These are phyloP conservation scores for Leishmania turanica DNA, from an alignment of 208 protist species.

Conservation along the genomic window DNA sequence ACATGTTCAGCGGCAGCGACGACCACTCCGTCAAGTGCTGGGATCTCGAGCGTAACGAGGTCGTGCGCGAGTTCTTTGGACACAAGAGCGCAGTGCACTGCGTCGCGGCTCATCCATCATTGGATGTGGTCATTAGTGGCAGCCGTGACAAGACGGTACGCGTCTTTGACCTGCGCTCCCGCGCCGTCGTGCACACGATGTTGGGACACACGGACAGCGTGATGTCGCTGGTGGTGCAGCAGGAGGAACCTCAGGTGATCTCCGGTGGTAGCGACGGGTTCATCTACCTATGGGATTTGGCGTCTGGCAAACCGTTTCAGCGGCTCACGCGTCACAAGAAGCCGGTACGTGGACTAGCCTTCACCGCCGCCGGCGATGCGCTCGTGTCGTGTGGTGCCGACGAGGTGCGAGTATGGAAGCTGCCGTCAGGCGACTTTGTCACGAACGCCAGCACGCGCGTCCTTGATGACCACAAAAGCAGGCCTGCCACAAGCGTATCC, in stretches of 20 bases:
- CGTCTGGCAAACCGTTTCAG: constrained; percentile 52
- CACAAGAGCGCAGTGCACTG: constrained; percentile 96
- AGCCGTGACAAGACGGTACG: constrained; percentile 95
- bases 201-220: constrained; percentile 96
- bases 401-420: constrained; percentile 97
- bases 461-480: not conserved
- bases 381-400: constrained; percentile 96
- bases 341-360: constrained; percentile 90
- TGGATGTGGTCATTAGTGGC: constrained; percentile 99
- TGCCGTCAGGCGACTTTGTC: constrained; percentile 95
- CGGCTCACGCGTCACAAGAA: constrained; percentile 99
- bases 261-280: constrained; percentile 94
- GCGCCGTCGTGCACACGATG: constrained; percentile 84
- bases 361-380: constrained; percentile 91
- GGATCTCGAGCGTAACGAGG: constrained; percentile 98
- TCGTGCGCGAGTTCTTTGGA: constrained; percentile 97
- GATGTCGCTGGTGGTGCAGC: constrained; percentile 86
- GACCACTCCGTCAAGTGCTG: constrained; percentile 99
- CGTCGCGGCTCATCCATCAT: constrained; percentile 94
- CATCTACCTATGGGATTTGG: constrained; percentile 95
- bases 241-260: constrained; percentile 92
- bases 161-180: constrained; percentile 93
- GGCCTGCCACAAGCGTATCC: not conserved
- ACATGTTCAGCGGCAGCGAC: constrained; percentile 99
- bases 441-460: constrained; percentile 92